These are phyloP conservation scores for Coccomyxa sp. DNA, from an alignment of 139 green algal species.

Conservation along the genomic window DNA sequence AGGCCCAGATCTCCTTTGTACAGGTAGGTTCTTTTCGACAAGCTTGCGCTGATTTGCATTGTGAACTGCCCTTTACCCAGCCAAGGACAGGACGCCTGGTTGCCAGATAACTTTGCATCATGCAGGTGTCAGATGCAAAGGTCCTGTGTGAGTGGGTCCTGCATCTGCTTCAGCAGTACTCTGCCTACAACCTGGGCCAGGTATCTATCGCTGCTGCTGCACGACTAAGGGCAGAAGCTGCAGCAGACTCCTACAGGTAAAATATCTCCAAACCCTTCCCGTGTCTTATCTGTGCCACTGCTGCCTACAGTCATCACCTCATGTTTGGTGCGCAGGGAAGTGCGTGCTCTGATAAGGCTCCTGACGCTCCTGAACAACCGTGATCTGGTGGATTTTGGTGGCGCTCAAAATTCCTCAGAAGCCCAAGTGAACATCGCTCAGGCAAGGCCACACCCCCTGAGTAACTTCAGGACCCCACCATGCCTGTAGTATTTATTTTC, in stretches of 20 bases:
- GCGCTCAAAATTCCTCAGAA: not conserved
- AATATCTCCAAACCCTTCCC: not conserved
- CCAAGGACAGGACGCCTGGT: not conserved
- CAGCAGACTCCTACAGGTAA: conserved; percentile 8
- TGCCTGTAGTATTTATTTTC: not conserved
- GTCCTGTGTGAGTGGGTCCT: conserved; percentile 53
- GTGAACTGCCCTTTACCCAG: not conserved
- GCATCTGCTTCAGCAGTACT: conserved; percentile 54
- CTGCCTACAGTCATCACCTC: conserved; percentile 15
- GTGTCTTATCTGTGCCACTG: not conserved
- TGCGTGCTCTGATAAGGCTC: conserved; percentile 76
- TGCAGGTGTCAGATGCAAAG: conserved; percentile 24
- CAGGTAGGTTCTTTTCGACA: conserved; percentile 4
- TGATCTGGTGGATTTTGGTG: conserved; percentile 40
- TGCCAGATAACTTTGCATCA: not conserved
- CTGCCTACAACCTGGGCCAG: conserved; percentile 31
- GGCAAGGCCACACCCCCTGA: not conserved
- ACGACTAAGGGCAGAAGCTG: conserved; percentile 37
- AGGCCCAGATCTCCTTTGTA: conserved; percentile 61
- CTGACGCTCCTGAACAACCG: conserved; percentile 70
- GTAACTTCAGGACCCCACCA: not conserved
- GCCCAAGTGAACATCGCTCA: conserved; percentile 14
- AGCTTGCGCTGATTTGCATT: not conserved
- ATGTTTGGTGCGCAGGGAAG: conserved; percentile 55
- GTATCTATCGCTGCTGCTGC: conserved; percentile 27